phyloP scores from a whole-genome alignment of 768 basidiomycete species.

The Krasilnikovozyma curviuscula region DNA sequence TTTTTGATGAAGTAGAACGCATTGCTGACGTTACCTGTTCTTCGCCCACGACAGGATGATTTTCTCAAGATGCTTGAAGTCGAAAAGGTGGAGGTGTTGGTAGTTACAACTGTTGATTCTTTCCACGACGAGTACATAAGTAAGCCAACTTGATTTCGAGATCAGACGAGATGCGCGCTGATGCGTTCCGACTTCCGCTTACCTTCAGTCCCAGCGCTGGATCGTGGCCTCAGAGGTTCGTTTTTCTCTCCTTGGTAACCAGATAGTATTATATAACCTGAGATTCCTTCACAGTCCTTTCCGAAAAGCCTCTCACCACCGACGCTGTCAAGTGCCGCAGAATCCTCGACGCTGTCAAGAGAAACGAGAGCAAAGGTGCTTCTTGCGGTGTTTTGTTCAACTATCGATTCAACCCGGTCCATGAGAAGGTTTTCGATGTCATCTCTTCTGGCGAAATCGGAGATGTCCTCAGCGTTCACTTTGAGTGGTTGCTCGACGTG shows the following conservation, averaged over 20 bases:
- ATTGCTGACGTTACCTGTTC: conserved; percentile 13
- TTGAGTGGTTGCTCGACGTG: conserved; percentile 38
- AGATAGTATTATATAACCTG: no score
- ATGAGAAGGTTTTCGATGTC: conserved; percentile 18
- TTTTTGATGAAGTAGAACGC: no score
- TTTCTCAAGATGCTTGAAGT: conserved; percentile 33
- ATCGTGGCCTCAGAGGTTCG: background rate
- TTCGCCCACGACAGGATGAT: conserved; percentile 16
- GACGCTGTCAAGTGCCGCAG: conserved; percentile 33
- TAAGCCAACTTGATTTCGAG: conserved; percentile 13
- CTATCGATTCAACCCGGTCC: conserved; percentile 15
- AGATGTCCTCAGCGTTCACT: conserved; percentile 33
- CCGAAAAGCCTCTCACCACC: conserved; percentile 41
- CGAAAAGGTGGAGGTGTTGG: conserved; percentile 33
- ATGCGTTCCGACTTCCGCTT: background rate
- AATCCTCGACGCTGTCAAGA: conserved; percentile 33
- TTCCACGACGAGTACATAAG: conserved; percentile 35
- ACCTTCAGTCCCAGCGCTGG: background rate
- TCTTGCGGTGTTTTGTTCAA: background rate
- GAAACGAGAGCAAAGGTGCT: conserved; percentile 17
- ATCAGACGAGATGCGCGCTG: background rate
- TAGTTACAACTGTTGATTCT: conserved; percentile 36
- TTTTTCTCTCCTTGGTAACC: no score
- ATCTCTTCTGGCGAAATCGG: conserved; percentile 35
- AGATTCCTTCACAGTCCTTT: conserved; percentile 31